Conservation (phyloP, 768 basidiomycete species). For the Naganishia onofrii region DNA sequence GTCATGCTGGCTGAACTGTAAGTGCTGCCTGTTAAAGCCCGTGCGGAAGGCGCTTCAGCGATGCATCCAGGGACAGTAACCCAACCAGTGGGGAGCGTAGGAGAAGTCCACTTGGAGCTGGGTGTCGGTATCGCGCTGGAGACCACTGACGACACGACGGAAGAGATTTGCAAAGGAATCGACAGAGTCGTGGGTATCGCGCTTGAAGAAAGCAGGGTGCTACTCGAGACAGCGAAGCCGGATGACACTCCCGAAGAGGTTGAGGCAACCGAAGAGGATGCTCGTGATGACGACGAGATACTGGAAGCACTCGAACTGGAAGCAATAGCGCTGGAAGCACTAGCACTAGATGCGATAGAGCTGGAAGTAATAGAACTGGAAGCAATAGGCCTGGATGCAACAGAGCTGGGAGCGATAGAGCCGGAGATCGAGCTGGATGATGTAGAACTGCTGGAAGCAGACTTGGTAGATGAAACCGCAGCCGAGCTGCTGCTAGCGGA, state of each 20-base stretch:
- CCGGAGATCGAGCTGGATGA: neutral
- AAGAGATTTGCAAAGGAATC: neutral
- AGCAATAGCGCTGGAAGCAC: no score
- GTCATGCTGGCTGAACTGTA: constrained; percentile 41
- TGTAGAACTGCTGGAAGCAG: no score
- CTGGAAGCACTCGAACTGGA: no score
- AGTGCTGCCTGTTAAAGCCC: constrained; percentile 35
- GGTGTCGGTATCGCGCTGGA: neutral
- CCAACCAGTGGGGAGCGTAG: neutral
- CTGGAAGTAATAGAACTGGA: no score
- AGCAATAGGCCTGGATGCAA: no score
- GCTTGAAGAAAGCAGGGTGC: neutral
- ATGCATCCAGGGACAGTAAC: neutral
- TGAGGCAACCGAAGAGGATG: neutral
- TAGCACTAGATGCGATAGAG: no score
- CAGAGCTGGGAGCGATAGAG: neutral
- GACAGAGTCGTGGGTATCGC: neutral
- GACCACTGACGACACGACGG: neutral
- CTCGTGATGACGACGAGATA: neutral
- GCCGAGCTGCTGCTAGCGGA: neutral
- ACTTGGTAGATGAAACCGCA: neutral
- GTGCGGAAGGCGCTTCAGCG: constrained; percentile 20
- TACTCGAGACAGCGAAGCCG: neutral
- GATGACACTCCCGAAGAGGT: neutral
- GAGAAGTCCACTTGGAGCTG: constrained; percentile 2